phyloP scores from a whole-genome alignment of 805 yeast species.

The Hanseniaspora mollemarum region DNA sequence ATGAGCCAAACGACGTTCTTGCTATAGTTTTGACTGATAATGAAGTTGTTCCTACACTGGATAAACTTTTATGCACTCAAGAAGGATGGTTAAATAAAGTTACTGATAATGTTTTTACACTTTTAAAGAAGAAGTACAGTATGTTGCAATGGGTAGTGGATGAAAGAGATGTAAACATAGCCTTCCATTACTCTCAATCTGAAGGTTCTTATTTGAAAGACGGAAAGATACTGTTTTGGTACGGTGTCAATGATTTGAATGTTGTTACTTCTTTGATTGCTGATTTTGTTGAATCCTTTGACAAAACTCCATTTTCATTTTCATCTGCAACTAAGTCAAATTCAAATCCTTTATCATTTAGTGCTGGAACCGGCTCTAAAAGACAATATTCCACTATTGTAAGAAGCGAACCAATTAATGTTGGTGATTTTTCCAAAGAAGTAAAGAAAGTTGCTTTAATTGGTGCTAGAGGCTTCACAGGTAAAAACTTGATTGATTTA shows the following conservation, averaged over 20 bases:
- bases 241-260: conserved; percentile 59
- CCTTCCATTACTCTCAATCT: conserved; percentile 86
- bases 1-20: conserved; percentile 88
- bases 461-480: conserved; percentile 98
- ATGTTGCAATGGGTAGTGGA: conserved; percentile 77
- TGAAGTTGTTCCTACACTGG: conserved; percentile 49
- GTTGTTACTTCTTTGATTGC: conserved; percentile 54
- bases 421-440: conserved; percentile 45
- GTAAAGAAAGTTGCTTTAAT: conserved; percentile 76
- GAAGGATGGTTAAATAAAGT: conserved; percentile 97
- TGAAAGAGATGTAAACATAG: conserved; percentile 80
- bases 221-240: conserved; percentile 90
- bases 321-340: conserved; percentile 22
- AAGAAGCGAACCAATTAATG: conserved; percentile 46
- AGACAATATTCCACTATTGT: conserved; percentile 40
- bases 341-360: conserved; percentile 27
- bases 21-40: conserved; percentile 59
- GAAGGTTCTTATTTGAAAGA: conserved; percentile 87
- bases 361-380: conserved; percentile 32
- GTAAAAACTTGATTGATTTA: conserved; percentile 79
- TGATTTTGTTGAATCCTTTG: conserved; percentile 36
- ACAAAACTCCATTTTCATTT: conserved; percentile 21
- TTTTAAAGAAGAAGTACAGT: conserved; percentile 62
- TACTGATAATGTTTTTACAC: conserved; percentile 82
- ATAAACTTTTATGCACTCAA: conserved; percentile 75